phyloP scores from a whole-genome alignment of 176 grass and related monocot species.

The Oryza meyeriana region DNA sequence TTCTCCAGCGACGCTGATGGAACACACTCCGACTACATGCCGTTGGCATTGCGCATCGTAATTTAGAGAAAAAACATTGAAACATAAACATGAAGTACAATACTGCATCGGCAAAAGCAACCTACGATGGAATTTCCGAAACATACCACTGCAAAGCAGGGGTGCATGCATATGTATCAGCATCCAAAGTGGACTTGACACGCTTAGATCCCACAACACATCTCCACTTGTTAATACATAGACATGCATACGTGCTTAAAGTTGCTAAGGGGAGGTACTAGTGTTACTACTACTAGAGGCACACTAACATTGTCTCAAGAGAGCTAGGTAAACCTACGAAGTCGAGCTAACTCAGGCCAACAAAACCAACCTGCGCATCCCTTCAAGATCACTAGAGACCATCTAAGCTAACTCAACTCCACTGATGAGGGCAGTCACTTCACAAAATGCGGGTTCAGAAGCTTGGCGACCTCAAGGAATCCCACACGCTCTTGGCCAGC shows the following conservation, averaged over 20 bases:
- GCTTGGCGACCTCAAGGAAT: constrained; percentile 84
- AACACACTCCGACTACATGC: background rate
- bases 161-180: background rate
- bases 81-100: background rate
- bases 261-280: background rate
- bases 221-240: constrained; percentile 19
- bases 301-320: background rate
- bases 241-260: background rate
- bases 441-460: constrained; percentile 80
- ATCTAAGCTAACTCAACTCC: constrained; percentile 29
- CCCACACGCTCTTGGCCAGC: constrained; percentile 74
- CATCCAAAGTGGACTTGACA: background rate
- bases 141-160: background rate
- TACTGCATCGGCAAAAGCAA: background rate
- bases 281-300: constrained; percentile 2
- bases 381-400: background rate
- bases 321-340: constrained; percentile 5
- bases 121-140: background rate
- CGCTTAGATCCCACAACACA: background rate
- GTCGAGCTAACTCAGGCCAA: constrained; percentile 29
- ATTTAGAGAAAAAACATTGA: background rate
- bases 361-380: constrained; percentile 24
- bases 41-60: background rate
- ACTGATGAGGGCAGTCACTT: constrained; percentile 40
- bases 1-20: no score